phyloP scores from a whole-genome alignment of 139 green algal genomes.

The Choricystis sp. region DNA sequence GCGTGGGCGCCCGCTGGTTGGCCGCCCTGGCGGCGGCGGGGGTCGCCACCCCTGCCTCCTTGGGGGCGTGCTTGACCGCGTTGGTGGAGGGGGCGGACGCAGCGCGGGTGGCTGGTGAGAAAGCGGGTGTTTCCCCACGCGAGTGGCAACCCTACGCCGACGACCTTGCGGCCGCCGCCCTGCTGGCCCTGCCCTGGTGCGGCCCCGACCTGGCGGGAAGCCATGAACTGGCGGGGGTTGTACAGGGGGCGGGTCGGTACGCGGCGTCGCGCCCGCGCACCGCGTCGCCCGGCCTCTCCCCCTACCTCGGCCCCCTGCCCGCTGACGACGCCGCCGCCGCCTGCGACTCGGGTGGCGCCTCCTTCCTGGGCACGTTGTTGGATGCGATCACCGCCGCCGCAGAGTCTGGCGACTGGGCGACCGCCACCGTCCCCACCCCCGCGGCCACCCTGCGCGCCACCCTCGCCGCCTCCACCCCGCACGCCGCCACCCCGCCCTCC shows the following conservation, averaged over 20 bases:
- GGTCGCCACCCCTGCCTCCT: background rate
- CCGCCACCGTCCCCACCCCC: background rate
- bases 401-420: too few relatives aligned
- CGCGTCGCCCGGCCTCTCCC: constrained; percentile 18
- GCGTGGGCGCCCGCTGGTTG: background rate
- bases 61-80: background rate
- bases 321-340: constrained; percentile 2
- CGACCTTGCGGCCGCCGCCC: constrained; percentile 34
- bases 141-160: constrained; percentile 63
- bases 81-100: background rate
- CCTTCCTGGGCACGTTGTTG: background rate
- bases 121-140: constrained; percentile 1
- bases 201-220: constrained; percentile 29
- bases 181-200: constrained; percentile 53
- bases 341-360: background rate
- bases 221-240: constrained; percentile 15
- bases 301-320: constrained; percentile 17
- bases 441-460: background rate
- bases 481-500: background rate
- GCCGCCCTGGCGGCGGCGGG: background rate
- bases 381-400: background rate
- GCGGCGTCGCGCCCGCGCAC: constrained; percentile 25
- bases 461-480: background rate
- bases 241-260: constrained; percentile 32
- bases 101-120: background rate